Evolutionary conservation across 2,329 filamentous ascomycete species (phyloP).

Genomic region (Stemphylium vesicarium): DNA sequence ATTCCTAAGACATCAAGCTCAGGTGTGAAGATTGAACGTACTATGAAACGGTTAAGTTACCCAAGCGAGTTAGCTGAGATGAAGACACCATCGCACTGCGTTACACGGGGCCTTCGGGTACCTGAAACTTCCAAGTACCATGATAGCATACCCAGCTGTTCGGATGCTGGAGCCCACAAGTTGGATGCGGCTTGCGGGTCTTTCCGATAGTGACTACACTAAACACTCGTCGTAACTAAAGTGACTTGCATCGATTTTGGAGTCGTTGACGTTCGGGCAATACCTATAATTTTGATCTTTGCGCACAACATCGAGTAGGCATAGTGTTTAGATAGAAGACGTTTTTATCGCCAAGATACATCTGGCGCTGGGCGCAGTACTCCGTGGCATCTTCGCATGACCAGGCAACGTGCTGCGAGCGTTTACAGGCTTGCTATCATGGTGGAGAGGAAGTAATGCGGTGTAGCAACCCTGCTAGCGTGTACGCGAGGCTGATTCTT

Average conservation of each 20-base stretch:
- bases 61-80: slow-evolving; percentile 24
- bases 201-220: no score
- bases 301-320: neutral
- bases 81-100: slow-evolving; percentile 33
- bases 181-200: neutral
- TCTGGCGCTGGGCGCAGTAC: neutral
- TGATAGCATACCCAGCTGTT: slow-evolving; percentile 10
- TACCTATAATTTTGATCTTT: neutral
- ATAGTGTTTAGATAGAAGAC: neutral
- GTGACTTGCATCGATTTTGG: no score
- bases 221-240: no score
- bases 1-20: slow-evolving; percentile 29
- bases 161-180: slow-evolving; percentile 9
- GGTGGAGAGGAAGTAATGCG: neutral
- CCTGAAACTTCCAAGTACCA: slow-evolving; percentile 19
- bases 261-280: neutral
- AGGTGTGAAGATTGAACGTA: slow-evolving; percentile 26
- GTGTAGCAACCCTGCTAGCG: neutral
- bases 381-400: slow-evolving; percentile 6
- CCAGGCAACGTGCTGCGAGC: neutral
- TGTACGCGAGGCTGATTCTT: neutral
- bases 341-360: neutral
- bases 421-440: neutral
- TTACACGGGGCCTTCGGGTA: slow-evolving; percentile 24
- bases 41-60: slow-evolving; percentile 30